These are phyloP conservation scores for Didymella segeticola DNA, from an alignment of 2,329 filamentous ascomycete genomes.

Conservation along the genomic window DNA sequence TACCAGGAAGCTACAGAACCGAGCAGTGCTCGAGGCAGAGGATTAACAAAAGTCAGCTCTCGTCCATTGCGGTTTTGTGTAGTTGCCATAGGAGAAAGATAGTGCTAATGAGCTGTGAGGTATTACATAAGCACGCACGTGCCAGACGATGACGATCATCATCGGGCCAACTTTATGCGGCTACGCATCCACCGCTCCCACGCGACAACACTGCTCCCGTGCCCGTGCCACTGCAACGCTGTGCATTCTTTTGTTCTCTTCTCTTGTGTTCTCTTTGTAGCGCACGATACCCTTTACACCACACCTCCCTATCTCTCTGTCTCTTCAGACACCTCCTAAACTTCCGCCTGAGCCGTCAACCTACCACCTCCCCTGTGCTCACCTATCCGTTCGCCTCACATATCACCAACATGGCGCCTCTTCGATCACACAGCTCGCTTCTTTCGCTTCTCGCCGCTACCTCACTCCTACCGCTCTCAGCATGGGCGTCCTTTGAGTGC, in stretches of 20 bases:
- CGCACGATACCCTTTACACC: not conserved
- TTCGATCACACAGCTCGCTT: constrained; percentile 31
- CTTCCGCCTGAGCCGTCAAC: constrained; percentile 1
- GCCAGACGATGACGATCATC: constrained; percentile 12
- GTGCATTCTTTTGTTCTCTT: constrained; percentile 4
- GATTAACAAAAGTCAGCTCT: too few relatives aligned
- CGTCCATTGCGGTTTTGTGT: too few relatives aligned
- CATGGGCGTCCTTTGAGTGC: constrained; percentile 62
- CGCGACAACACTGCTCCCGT: constrained; percentile 20
- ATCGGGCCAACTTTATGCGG: constrained; percentile 19
- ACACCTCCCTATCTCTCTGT: not conserved
- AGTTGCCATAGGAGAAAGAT: too few relatives aligned
- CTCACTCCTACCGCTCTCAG: constrained; percentile 35
- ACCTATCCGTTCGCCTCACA: constrained; percentile 13
- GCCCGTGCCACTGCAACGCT: constrained; percentile 15
- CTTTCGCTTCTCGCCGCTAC: constrained; percentile 33
- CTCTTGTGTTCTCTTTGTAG: not conserved
- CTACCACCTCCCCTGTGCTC: not conserved
- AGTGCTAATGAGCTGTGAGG: too few relatives aligned
- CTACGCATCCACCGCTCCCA: constrained; percentile 7
- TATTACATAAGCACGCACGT: constrained; percentile 17
- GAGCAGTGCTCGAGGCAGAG: too few relatives aligned
- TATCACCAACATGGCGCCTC: constrained; percentile 37
- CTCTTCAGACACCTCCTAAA: not conserved
- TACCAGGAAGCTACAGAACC: too few relatives aligned